Percentiles rank a stretch among this genome's conserved stretches.
Evolutionary conservation across 2,329 filamentous ascomycete genomes (phyloP).

Genomic region (Pezicula carpinea): DNA sequence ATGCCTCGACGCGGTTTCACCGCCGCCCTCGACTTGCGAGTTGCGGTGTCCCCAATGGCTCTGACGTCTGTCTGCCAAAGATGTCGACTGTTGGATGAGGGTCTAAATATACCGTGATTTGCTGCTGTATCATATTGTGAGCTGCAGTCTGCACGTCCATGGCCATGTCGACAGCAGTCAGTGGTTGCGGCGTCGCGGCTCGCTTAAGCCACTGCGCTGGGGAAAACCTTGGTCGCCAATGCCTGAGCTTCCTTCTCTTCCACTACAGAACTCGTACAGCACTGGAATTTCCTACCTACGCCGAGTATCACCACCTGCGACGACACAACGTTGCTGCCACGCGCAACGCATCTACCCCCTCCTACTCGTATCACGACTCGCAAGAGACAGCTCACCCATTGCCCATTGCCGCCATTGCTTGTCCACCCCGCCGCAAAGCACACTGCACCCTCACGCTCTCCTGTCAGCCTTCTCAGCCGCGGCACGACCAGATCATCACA

Average conservation of each 20-base stretch:
- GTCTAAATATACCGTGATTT: neutral
- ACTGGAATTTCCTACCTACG: too few relatives aligned
- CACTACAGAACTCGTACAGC: too few relatives aligned
- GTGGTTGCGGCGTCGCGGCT: too few relatives aligned
- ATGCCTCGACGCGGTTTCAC: neutral
- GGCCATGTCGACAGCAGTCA: too few relatives aligned
- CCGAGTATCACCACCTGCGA: too few relatives aligned
- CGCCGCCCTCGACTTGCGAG: neutral
- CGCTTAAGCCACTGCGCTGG: too few relatives aligned
- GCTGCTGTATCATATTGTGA: neutral
- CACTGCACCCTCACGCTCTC: neutral
- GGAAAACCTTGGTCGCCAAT: too few relatives aligned
- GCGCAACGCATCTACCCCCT: constrained; percentile 6
- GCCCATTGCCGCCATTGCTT: neutral
- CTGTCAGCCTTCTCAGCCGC: neutral
- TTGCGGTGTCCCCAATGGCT: neutral
- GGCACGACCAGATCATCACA: neutral
- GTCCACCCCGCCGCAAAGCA: neutral
- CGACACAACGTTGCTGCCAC: constrained; percentile 17
- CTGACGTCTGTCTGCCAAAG: neutral
- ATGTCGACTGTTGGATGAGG: neutral
- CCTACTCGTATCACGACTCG: too few relatives aligned
- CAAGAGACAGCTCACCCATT: too few relatives aligned
- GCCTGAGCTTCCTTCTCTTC: too few relatives aligned
- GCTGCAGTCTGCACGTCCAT: too few relatives aligned